Base-by-base conservation (phyloP, 345 rosid species). In the Dimocarpus longan region DNA sequence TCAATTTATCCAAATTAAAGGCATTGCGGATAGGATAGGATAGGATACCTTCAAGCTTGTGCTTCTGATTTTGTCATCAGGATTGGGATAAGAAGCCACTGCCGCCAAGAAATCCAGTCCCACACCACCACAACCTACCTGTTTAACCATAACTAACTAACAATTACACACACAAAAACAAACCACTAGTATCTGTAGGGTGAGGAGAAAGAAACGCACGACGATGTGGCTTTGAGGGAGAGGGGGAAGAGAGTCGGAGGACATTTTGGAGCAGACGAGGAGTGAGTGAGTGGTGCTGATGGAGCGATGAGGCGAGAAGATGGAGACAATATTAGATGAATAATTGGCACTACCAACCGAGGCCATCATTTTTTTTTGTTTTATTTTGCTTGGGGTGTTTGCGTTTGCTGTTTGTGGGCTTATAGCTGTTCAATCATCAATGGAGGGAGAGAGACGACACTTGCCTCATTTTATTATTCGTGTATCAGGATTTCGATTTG, bases 41-140 rank as follows among this genome's bases (percentile, higher is more conserved):
- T 46, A 46, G 10, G 12, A 46, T 68, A 87, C 97, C 94, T 88
- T 86, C 21, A 91, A 82, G 84, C 93, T 90, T 22, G 92, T 93
- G 88, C 89, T 88, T 82, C 98, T 85, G 86, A 93, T 93, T 88
- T 95, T 95, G 52, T 95, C 97, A 24, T 95, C 98, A 5, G 98
- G 98, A 37, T 90, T 86, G 63, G 98, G 97, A 82, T 80, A 93
- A 79, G 92, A 79, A 76, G 90, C 89, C 46, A 95, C 97, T 0
- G 92, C 82, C 3, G 98, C 98, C 81, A 93, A 77, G 81, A 89
- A 91, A 87, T 92, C 98, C 16, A 95, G 84, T 22, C 76, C 40
- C 54, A 80, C 82, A 12, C 80, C 86, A 60, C 98, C 97, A 46
- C 91, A 88, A 10, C 98, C 98, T 56, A 95, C 83, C 97, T 95